Percentiles rank a stretch among this genome's conserved stretches.
These are phyloP conservation scores for Physcia stellaris DNA, from an alignment of 495 filamentous ascomycete genomes.

Conservation along the genomic window DNA sequence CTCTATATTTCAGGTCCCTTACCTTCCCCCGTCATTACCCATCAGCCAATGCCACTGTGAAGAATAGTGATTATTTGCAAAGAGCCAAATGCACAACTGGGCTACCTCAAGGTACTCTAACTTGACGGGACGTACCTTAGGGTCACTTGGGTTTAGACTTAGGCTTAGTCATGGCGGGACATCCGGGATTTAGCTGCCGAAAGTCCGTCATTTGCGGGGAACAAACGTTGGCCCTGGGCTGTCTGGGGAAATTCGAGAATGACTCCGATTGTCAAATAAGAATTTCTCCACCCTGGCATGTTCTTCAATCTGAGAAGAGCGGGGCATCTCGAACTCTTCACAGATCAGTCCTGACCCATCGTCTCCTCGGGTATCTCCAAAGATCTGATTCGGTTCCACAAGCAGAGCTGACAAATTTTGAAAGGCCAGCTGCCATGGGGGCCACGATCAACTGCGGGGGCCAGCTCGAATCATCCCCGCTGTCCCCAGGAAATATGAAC, in stretches of 20 bases:
- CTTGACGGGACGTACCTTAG: not conserved
- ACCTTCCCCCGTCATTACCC: slow-evolving; percentile 91
- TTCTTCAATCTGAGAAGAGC: not conserved
- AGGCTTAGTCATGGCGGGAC: not conserved
- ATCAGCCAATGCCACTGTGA: slow-evolving; percentile 27
- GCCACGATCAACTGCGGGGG: slow-evolving; percentile 2
- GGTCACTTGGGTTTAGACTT: not conserved
- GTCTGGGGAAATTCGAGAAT: too few species aligned
- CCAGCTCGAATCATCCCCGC: slow-evolving; percentile 10
- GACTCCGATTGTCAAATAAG: too few species aligned
- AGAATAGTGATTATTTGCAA: not conserved
- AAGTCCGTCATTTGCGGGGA: too few species aligned
- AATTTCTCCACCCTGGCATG: not conserved
- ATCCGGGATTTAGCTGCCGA: too few species aligned
- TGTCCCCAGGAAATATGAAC: slow-evolving; percentile 13
- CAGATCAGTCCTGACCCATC: not conserved
- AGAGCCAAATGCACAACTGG: not conserved
- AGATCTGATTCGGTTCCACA: slow-evolving; percentile 1
- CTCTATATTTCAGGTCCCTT: not conserved
- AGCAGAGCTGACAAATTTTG: slow-evolving; percentile 1
- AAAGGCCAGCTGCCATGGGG: not conserved
- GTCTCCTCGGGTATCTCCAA: not conserved
- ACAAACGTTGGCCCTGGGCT: too few species aligned
- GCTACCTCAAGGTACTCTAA: not conserved
- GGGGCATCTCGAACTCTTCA: not conserved